Evolutionary conservation across 1,284 basidiomycete genomes (phyloP), one percentile per base, ranked within the genome.

Genomic region (Boletus semigastroideus): DNA sequence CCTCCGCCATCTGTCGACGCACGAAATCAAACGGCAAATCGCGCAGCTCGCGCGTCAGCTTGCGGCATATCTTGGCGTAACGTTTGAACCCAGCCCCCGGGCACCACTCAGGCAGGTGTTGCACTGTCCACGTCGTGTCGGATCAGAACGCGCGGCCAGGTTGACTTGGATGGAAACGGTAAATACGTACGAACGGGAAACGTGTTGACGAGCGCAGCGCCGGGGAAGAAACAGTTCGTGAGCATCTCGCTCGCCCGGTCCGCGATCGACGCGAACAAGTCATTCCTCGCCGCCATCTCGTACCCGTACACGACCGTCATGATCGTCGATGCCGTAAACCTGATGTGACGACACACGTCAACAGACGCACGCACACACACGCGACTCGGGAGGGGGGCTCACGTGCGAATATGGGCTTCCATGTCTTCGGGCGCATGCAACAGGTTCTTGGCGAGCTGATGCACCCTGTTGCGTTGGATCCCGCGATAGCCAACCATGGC

Each of bases 321-420:
- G 44, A 59, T 61, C 37, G 65, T 67, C 38, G 62, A 64, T 28
- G 62, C 69, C 56, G 50, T 56, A 42, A 62, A 64, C 46, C 65
- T 64, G 20, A 7, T 25, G 25, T 25, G 5, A 25, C 25, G n/a
- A n/a, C n/a, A n/a, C n/a, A n/a, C n/a, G n/a, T 12, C 14, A 50
- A 34, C 45, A 40, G 46, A 17, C 9, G 11, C 28, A 7, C 4
- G 8, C 11, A 14, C 36, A 16, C 5, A 6, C 6, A 20, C 13
- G 14, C n/a, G 22, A n/a, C n/a, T n/a, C n/a, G n/a, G 4, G 14
- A 5, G 5, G 16, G 17, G 9, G 36, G 59, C 74, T 56, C 51
- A 76, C 76, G 71, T 72, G 42, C 72, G 63, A 11, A 78, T 58
- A 52, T 76, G 75, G 30, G 66, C 59, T 11, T 69, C 61, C 51